Evolutionary conservation across 2,329 filamentous ascomycete genomes (phyloP).

Genomic region (Raffaelea ambrosiae): DNA sequence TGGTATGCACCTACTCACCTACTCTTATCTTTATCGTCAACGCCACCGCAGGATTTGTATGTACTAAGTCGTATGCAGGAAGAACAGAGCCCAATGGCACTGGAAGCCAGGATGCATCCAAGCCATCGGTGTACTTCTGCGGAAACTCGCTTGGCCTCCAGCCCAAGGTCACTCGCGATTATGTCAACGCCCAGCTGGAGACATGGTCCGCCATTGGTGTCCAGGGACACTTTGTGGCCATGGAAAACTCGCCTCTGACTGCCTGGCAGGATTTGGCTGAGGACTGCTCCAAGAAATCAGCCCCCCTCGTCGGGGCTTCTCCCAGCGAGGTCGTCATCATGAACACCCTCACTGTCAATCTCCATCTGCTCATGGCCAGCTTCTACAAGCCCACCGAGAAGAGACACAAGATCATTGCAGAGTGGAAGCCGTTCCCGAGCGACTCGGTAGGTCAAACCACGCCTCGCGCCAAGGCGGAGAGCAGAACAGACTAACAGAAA

Average conservation of each 20-base stretch:
- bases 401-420: slow-evolving; percentile 73
- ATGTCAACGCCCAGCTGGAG: slow-evolving; percentile 64
- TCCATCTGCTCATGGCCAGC: slow-evolving; percentile 75
- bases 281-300: slow-evolving; percentile 59
- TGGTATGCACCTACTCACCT: slow-evolving; percentile 35
- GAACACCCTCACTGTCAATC: slow-evolving; percentile 75
- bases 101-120: slow-evolving; percentile 18
- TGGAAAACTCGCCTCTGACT: slow-evolving; percentile 58
- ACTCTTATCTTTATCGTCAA: no score
- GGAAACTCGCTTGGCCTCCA: slow-evolving; percentile 86
- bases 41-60: no score
- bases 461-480: background rate
- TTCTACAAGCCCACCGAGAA: slow-evolving; percentile 65
- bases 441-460: slow-evolving; percentile 51
- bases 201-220: slow-evolving; percentile 83
- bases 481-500: background rate
- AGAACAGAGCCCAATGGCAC: background rate
- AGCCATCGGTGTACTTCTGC: slow-evolving; percentile 67
- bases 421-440: slow-evolving; percentile 83
- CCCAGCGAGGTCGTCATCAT: slow-evolving; percentile 74
- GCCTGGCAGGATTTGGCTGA: slow-evolving; percentile 76
- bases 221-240: slow-evolving; percentile 67
- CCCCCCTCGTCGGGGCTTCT: slow-evolving; percentile 65
- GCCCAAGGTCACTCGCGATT: slow-evolving; percentile 56
- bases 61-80: no score